Evolutionary conservation across 2,329 filamentous ascomycete genomes (phyloP).

Genomic region (Escovopsis sp.): DNA sequence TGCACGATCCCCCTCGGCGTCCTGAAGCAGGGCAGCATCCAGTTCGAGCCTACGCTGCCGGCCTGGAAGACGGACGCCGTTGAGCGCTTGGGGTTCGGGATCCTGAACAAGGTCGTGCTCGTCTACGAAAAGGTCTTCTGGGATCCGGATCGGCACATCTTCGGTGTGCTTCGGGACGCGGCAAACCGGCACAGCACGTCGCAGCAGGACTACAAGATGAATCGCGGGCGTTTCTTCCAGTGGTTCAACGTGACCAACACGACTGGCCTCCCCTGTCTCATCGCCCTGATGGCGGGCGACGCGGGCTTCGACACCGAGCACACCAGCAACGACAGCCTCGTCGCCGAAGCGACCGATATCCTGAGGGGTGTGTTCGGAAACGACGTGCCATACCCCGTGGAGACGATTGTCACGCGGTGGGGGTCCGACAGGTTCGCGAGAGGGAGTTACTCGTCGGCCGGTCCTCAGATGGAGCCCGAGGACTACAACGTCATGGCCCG

Average conservation of each 20-base stretch:
- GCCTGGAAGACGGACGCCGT: slow-evolving; percentile 74
- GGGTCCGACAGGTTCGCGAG: slow-evolving; percentile 79
- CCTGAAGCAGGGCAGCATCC: slow-evolving; percentile 64
- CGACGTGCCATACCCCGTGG: slow-evolving; percentile 60
- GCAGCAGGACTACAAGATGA: slow-evolving; percentile 64
- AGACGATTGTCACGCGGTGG: slow-evolving; percentile 88
- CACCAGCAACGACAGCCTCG: slow-evolving; percentile 57
- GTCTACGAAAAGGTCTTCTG: slow-evolving; percentile 86
- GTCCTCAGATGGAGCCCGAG: slow-evolving; percentile 62
- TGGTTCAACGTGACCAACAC: slow-evolving; percentile 95
- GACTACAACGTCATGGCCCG: slow-evolving; percentile 90
- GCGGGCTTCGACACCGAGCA: slow-evolving; percentile 79
- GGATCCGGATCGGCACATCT: slow-evolving; percentile 82
- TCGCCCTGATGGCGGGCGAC: slow-evolving; percentile 91
- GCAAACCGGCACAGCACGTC: slow-evolving; percentile 53
- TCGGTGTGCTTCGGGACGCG: slow-evolving; percentile 74
- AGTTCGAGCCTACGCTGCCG: slow-evolving; percentile 86
- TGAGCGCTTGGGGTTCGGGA: slow-evolving; percentile 73
- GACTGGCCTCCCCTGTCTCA: slow-evolving; percentile 71
- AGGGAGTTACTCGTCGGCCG: slow-evolving; percentile 91
- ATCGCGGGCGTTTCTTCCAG: slow-evolving; percentile 85
- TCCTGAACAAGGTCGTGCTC: slow-evolving; percentile 88
- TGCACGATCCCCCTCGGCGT: slow-evolving; percentile 84
- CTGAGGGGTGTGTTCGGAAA: slow-evolving; percentile 61
- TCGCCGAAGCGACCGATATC: slow-evolving; percentile 67